Conservation (phyloP, 192 early-diverging fungal genomes). For the Polychytrium aggregatum region DNA sequence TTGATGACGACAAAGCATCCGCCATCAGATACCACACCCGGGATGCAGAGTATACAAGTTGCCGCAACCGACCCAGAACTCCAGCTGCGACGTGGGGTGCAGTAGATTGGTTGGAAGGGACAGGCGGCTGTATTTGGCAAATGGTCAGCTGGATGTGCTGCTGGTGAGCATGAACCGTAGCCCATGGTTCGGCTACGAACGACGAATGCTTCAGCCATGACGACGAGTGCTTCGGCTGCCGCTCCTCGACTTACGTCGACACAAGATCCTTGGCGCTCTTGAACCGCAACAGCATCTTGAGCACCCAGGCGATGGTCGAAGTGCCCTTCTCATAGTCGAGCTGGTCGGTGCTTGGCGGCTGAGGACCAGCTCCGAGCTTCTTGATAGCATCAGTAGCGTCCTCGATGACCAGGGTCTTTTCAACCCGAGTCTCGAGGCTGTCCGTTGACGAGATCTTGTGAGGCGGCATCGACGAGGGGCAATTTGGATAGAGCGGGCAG, state of each 20-base stretch:
- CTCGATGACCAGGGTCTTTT: no score
- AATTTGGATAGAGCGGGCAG: no score
- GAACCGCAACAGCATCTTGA: conserved; percentile 50
- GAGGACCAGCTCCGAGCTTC: no score
- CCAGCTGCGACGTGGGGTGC: conserved; percentile 62
- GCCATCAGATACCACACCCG: neutral
- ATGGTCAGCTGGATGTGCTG: neutral
- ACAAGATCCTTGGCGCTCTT: conserved; percentile 59
- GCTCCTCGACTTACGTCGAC: conserved; percentile 30
- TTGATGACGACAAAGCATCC: neutral
- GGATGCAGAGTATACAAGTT: neutral
- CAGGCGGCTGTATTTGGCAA: no score
- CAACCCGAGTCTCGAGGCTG: no score
- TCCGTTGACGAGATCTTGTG: no score
- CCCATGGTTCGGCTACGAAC: neutral
- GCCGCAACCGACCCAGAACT: conserved; percentile 27
- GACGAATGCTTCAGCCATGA: no score
- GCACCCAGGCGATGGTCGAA: conserved; percentile 38
- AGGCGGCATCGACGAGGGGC: no score
- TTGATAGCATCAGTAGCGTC: no score
- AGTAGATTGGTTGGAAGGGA: conserved; percentile 60
- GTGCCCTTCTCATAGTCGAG: conserved; percentile 5
- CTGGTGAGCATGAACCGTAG: neutral
- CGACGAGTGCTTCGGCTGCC: no score
- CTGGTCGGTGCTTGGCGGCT: conserved; percentile 3